These are phyloP conservation scores for Lichtheimia ornata DNA, from an alignment of 371 early-diverging fungal genomes.

Conservation along the genomic window DNA sequence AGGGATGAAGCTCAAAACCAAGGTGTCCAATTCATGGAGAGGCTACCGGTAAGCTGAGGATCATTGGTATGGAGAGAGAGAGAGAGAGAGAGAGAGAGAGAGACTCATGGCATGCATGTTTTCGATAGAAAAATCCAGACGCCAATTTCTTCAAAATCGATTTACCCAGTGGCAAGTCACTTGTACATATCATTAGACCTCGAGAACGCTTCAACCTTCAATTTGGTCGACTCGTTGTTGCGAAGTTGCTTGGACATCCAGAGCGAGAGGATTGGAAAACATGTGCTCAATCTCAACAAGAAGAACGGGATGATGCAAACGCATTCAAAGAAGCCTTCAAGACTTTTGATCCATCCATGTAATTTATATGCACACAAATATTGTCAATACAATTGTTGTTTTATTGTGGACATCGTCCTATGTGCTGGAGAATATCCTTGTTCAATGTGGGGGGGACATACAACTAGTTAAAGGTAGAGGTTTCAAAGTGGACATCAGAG, in stretches of 20 bases:
- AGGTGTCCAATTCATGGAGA: constrained; percentile 36
- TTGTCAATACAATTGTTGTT: too few relatives aligned
- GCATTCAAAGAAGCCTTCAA: constrained; percentile 60
- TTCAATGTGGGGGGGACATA: too few relatives aligned
- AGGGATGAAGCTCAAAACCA: constrained; percentile 37
- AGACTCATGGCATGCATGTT: not conserved
- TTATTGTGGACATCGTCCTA: too few relatives aligned
- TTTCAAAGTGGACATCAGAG: constrained; percentile 7
- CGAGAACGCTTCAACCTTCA: constrained; percentile 64
- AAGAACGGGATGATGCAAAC: constrained; percentile 57
- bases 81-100: too few relatives aligned
- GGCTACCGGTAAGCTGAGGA: constrained; percentile 44
- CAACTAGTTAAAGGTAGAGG: too few relatives aligned
- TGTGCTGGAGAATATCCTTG: too few relatives aligned
- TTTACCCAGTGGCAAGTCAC: constrained; percentile 51
- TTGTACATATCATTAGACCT: constrained; percentile 49
- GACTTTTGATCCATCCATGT: constrained; percentile 53
- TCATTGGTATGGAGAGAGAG: not conserved
- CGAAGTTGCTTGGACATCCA: constrained; percentile 59
- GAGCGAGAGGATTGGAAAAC: constrained; percentile 77
- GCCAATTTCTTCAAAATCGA: constrained; percentile 68
- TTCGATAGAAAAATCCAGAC: constrained; percentile 31
- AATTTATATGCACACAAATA: not conserved
- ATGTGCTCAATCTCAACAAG: constrained; percentile 58
- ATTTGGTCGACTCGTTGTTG: constrained; percentile 70